phyloP scores from a whole-genome alignment of 176 grass and related monocot genomes.

The Poa annua region DNA sequence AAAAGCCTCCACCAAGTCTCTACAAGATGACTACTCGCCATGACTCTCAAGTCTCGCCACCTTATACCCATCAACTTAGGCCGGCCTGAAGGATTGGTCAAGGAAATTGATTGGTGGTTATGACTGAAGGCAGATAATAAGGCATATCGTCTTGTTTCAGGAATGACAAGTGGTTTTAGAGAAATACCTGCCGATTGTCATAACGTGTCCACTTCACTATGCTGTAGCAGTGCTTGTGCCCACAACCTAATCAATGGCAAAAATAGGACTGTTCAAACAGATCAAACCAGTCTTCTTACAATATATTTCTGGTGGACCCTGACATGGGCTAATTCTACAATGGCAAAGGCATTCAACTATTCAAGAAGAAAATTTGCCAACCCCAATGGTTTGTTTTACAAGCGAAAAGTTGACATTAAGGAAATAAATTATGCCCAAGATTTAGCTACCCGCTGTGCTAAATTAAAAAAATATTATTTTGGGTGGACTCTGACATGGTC shows the following conservation, averaged over 20 bases:
- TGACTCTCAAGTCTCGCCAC: neutral
- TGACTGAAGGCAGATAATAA: neutral
- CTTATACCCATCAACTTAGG: neutral
- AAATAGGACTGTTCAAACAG: neutral
- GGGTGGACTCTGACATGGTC: neutral
- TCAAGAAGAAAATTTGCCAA: neutral
- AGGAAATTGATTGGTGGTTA: constrained; percentile 16
- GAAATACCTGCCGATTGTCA: constrained; percentile 27
- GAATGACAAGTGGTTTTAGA: neutral
- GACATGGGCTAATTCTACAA: neutral
- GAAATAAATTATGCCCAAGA: constrained; percentile 4
- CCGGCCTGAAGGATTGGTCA: neutral
- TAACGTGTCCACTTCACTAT: constrained; percentile 34
- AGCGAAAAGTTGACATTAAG: neutral
- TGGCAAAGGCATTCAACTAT: neutral
- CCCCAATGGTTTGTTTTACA: no score
- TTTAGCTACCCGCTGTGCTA: neutral
- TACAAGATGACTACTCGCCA: constrained; percentile 19
- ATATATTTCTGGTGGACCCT: neutral
- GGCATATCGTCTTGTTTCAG: neutral
- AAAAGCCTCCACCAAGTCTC: neutral
- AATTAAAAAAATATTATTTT: neutral
- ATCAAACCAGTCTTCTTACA: neutral
- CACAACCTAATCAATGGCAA: constrained; percentile 47
- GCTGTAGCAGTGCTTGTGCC: constrained; percentile 15